A percentile compares a stretch with the other conserved stretches of the same genome.
These are phyloP conservation scores for Heterobasidion occidentale DNA, from an alignment of 1,284 basidiomycete species.

Conservation along the genomic window DNA sequence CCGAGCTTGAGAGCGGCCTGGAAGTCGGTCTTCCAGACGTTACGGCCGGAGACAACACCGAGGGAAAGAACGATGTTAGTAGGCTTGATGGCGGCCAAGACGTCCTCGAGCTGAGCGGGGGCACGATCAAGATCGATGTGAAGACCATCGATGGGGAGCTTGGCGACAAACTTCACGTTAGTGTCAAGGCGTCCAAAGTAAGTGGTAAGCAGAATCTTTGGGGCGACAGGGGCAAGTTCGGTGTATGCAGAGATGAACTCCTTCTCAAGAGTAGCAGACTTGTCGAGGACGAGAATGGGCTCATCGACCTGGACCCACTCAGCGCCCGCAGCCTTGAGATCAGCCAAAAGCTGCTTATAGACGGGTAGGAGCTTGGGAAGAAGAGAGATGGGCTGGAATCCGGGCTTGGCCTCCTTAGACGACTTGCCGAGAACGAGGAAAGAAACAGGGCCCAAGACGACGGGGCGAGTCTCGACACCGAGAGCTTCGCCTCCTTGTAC, in stretches of 20 bases:
- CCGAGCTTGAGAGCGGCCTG: conserved; percentile 75
- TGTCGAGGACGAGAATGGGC: conserved; percentile 92
- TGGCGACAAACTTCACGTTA: conserved; percentile 85
- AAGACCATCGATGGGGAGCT: conserved; percentile 90
- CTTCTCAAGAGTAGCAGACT: conserved; percentile 72
- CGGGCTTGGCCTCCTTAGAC: conserved; percentile 76
- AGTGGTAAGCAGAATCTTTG: conserved; percentile 91
- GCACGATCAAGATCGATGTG: conserved; percentile 97
- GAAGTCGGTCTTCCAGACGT: conserved; percentile 99
- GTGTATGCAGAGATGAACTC: conserved; percentile 82
- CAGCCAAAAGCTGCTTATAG: conserved; percentile 87
- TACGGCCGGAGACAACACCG: conserved; percentile 96
- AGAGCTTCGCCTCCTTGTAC: conserved; percentile 92
- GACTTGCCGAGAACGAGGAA: conserved; percentile 94
- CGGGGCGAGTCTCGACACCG: conserved; percentile 91
- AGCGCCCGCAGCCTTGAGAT: conserved; percentile 91
- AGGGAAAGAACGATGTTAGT: conserved; percentile 85
- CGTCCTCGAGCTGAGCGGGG: conserved; percentile 82
- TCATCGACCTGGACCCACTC: conserved; percentile 97
- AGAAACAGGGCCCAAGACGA: conserved; percentile 93
- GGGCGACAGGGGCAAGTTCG: conserved; percentile 75
- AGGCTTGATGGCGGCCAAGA: conserved; percentile 78
- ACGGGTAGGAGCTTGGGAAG: conserved; percentile 87
- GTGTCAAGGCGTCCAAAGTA: conserved; percentile 96
- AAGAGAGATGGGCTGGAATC: conserved; percentile 89